phyloP scores from a whole-genome alignment of 768 basidiomycete genomes.

The Naematelia encephala region DNA sequence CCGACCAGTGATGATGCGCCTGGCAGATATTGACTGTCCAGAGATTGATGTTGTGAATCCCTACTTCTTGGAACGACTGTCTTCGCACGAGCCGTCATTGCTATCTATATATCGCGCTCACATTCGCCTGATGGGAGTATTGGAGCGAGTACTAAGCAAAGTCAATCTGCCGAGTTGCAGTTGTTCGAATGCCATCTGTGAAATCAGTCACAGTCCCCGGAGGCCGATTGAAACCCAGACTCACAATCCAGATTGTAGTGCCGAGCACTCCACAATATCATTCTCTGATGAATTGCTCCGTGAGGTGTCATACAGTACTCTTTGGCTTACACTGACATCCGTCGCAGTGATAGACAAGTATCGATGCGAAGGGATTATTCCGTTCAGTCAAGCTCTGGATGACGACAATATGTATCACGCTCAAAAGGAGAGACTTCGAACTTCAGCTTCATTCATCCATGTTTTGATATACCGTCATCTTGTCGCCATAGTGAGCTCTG shows the following conservation, averaged over 20 bases:
- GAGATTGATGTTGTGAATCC: conserved; percentile 1
- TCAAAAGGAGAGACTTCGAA: conserved; percentile 4
- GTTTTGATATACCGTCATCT: conserved; percentile 5
- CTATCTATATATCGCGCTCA: neutral
- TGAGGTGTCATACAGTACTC: neutral
- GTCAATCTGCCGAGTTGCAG: conserved; percentile 6
- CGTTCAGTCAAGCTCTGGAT: neutral
- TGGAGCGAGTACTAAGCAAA: conserved; percentile 5
- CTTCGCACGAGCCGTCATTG: neutral
- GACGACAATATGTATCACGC: conserved; percentile 7
- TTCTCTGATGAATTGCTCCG: neutral
- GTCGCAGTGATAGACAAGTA: neutral
- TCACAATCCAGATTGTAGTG: neutral
- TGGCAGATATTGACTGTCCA: neutral
- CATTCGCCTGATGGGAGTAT: conserved; percentile 1
- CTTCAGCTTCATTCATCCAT: conserved; percentile 1
- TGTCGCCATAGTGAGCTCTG: neutral
- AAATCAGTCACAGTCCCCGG: neutral
- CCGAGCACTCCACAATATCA: neutral
- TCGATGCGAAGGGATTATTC: neutral
- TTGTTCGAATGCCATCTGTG: neutral
- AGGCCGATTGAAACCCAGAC: neutral
- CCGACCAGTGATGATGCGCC: neutral
- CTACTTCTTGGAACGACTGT: neutral
- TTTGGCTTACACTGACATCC: neutral